A percentile compares a stretch with the other conserved stretches of the same genome.
phyloP scores from a whole-genome alignment of 768 basidiomycete species.

The Gymnopilus junonius region DNA sequence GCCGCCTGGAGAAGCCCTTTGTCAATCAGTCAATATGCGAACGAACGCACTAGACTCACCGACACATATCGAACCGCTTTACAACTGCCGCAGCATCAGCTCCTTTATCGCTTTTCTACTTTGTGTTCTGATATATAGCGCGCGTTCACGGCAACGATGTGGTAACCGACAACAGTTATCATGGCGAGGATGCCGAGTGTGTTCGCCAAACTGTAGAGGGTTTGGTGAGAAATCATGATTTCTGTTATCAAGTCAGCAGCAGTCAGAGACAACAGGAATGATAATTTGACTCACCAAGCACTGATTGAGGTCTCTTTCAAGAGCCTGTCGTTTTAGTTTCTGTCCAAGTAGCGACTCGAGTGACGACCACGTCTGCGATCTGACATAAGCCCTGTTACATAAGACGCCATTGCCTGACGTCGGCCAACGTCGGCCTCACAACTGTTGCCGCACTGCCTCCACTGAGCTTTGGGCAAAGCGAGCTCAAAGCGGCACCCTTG shows the following conservation, averaged over 20 bases:
- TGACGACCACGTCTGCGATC: neutral
- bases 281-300: neutral
- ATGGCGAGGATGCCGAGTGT: slow-evolving; percentile 84
- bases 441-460: slow-evolving; percentile 9
- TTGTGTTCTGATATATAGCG: slow-evolving; percentile 36
- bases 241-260: neutral
- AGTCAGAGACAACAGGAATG: neutral
- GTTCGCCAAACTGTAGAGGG: slow-evolving; percentile 83
- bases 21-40: neutral
- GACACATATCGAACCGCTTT: neutral
- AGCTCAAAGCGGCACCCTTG: slow-evolving; percentile 5
- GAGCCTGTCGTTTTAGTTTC: too few species aligned
- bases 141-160: slow-evolving; percentile 87
- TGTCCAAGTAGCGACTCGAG: neutral
- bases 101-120: slow-evolving; percentile 8
- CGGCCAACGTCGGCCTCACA: neutral
- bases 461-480: neutral
- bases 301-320: neutral
- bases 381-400: neutral
- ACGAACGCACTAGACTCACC: neutral
- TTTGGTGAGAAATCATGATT: slow-evolving; percentile 83
- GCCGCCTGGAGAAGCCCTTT: neutral
- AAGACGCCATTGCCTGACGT: neutral
- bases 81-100: neutral
- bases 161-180: slow-evolving; percentile 87